A percentile compares a stretch with the other conserved stretches of the same genome.
phyloP scores from a whole-genome alignment of 2,329 filamentous ascomycete genomes.

The Grosmannia clavigera region DNA sequence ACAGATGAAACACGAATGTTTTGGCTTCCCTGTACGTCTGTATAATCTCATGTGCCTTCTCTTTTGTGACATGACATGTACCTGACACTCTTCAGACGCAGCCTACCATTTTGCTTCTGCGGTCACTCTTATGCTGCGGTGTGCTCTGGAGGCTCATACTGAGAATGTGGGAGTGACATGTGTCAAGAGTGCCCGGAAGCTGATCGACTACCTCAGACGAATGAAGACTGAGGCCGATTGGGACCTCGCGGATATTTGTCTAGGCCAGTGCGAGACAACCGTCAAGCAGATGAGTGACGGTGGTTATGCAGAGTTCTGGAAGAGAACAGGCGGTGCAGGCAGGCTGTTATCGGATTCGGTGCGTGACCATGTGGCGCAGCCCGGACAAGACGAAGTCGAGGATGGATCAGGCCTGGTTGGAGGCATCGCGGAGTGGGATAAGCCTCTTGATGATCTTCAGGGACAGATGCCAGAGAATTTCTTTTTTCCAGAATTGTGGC shows the following conservation, averaged over 20 bases:
- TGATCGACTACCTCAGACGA: neutral
- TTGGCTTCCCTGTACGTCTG: constrained; percentile 3
- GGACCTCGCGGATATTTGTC: constrained; percentile 4
- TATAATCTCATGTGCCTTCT: neutral
- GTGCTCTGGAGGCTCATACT: neutral
- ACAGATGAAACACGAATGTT: neutral
- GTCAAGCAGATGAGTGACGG: constrained; percentile 1
- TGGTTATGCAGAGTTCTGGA: constrained; percentile 1
- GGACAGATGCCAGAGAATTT: constrained; percentile 2
- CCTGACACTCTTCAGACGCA: neutral
- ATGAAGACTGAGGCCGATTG: constrained; percentile 1
- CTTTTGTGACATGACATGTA: neutral
- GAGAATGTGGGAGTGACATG: neutral
- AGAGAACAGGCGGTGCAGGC: neutral
- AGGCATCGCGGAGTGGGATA: neutral
- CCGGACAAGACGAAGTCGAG: neutral
- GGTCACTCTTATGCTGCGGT: constrained; percentile 3
- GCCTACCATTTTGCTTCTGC: constrained; percentile 3
- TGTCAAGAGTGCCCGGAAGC: neutral
- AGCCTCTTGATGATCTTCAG: neutral
- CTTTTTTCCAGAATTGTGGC: constrained; percentile 4
- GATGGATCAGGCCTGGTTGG: neutral
- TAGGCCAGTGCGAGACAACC: constrained; percentile 3
- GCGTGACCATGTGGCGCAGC: neutral
- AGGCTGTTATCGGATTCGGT: neutral